phyloP scores from a whole-genome alignment of 768 basidiomycete genomes.

The Pisolithus sp. region DNA sequence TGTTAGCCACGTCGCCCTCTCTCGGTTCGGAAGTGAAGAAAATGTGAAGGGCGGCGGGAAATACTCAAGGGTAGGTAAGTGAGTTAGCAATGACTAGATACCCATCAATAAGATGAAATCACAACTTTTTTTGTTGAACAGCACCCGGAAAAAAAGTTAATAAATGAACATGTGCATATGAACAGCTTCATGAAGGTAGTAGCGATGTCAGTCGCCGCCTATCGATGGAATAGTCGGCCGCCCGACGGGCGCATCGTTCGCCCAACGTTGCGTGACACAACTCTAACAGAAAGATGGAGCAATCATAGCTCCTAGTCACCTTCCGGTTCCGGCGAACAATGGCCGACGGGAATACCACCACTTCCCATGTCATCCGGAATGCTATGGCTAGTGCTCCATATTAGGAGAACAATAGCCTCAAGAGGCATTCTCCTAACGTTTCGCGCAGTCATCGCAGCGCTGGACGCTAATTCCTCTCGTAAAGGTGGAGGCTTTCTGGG shows the following conservation, averaged over 20 bases:
- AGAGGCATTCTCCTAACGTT: slow-evolving; percentile 10
- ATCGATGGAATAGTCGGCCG: too few species aligned
- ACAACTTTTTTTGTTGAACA: too few species aligned
- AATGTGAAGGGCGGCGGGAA: slow-evolving; percentile 1
- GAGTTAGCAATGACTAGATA: too few species aligned
- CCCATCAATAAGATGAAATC: too few species aligned
- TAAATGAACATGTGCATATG: too few species aligned
- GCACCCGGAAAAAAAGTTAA: too few species aligned
- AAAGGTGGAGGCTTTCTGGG: slow-evolving; percentile 1
- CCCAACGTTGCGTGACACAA: neutral
- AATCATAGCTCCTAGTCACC: neutral
- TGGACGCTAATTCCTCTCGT: neutral
- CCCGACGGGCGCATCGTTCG: too few species aligned
- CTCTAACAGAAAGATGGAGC: neutral
- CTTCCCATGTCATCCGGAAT: slow-evolving; percentile 6
- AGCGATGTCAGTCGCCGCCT: too few species aligned
- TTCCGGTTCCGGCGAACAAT: slow-evolving; percentile 13
- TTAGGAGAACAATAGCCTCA: slow-evolving; percentile 17
- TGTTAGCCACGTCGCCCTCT: slow-evolving; percentile 8
- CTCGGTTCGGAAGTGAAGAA: slow-evolving; percentile 5
- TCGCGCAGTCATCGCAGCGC: slow-evolving; percentile 1
- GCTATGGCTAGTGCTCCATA: slow-evolving; percentile 3
- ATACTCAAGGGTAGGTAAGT: neutral
- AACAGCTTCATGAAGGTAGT: too few species aligned
- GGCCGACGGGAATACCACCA: neutral